Evolutionary conservation across 2,329 filamentous ascomycete genomes (phyloP).

Genomic region (Colletotrichum lentis): DNA sequence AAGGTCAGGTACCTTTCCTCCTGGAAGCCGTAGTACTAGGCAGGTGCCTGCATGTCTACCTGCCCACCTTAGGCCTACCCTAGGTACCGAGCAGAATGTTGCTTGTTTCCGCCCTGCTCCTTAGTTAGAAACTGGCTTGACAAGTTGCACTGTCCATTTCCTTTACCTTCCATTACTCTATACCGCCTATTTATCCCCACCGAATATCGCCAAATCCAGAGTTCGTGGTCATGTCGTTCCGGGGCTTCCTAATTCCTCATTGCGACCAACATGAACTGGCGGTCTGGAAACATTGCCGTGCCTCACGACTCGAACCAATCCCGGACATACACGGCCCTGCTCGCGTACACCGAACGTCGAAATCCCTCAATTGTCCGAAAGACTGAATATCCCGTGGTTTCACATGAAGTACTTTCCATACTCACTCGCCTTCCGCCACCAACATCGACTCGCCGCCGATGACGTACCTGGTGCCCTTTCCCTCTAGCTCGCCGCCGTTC

Average conservation of each 20-base stretch:
- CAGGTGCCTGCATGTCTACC: neutral
- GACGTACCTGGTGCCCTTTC: constrained; percentile 9
- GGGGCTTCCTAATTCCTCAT: constrained; percentile 6
- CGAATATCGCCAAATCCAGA: neutral
- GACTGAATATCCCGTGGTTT: neutral
- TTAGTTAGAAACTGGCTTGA: neutral
- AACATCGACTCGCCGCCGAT: neutral
- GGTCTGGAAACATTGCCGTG: constrained; percentile 21
- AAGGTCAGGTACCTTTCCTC: neutral
- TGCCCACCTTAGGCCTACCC: neutral
- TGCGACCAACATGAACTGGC: constrained; percentile 20
- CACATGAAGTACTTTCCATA: neutral
- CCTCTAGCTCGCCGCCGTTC: neutral
- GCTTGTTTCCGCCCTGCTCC: neutral
- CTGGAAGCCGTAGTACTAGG: neutral
- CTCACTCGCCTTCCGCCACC: neutral
- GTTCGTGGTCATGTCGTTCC: neutral
- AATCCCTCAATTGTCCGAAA: neutral
- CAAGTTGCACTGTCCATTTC: too few species aligned
- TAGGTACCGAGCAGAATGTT: neutral
- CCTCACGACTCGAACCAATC: constrained; percentile 5
- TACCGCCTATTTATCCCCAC: neutral
- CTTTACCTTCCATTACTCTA: too few species aligned
- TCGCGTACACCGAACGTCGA: neutral
- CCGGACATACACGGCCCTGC: neutral